phyloP scores from a whole-genome alignment of 139 green algal species.

The Prasinococcaceae sp. region DNA sequence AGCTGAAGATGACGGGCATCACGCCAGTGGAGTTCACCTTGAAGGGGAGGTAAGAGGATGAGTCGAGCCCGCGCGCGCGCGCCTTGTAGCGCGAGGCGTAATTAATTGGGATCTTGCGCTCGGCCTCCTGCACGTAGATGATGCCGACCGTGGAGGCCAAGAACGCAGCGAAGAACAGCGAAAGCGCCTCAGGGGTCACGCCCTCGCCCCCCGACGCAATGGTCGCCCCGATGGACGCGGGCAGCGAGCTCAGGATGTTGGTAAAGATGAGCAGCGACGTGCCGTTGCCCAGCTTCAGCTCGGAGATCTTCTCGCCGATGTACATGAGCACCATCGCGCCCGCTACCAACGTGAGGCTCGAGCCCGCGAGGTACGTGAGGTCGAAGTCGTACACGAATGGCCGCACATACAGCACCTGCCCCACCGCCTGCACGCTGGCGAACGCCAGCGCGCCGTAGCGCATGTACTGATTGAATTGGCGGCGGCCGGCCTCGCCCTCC shows the following conservation, averaged over 20 bases:
- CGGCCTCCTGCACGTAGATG: constrained; percentile 91
- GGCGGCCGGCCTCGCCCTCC: constrained; percentile 71
- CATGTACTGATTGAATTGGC: constrained; percentile 81
- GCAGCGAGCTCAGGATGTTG: constrained; percentile 85
- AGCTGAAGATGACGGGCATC: constrained; percentile 98
- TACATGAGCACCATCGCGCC: constrained; percentile 78
- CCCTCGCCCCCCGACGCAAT: constrained; percentile 27
- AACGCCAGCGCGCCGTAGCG: constrained; percentile 27
- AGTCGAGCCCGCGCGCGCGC: constrained; percentile 43
- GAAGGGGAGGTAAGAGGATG: constrained; percentile 90
- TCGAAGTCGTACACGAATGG: constrained; percentile 67
- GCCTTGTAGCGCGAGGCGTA: constrained; percentile 48
- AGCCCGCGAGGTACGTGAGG: constrained; percentile 52
- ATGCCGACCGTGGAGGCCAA: constrained; percentile 84
- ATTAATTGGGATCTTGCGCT: constrained; percentile 95
- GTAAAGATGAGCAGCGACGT: constrained; percentile 96
- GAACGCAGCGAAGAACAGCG: constrained; percentile 42
- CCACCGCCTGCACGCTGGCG: constrained; percentile 36
- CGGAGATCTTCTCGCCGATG: constrained; percentile 68
- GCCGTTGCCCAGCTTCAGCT: constrained; percentile 95
- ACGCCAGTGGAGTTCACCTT: constrained; percentile 92
- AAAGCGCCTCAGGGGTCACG: not conserved
- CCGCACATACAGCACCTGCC: constrained; percentile 44
- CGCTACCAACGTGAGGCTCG: constrained; percentile 50
- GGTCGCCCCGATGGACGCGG: constrained; percentile 51